Evolutionary conservation across 2,329 filamentous ascomycete species (phyloP).

Genomic region (Clarireedia sp.): DNA sequence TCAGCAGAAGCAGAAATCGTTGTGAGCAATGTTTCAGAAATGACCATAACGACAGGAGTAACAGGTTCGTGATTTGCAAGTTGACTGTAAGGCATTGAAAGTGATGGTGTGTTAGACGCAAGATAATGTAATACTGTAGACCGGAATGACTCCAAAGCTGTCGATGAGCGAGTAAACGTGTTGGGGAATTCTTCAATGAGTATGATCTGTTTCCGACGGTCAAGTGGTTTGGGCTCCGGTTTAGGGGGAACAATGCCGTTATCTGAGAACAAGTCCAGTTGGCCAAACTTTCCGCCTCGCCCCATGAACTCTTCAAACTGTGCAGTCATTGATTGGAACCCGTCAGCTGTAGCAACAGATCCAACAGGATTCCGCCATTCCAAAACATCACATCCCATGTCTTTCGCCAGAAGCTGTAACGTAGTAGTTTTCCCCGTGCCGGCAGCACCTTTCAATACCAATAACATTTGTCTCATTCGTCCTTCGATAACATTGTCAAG

Average conservation of each 20-base stretch:
- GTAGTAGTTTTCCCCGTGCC: conserved; percentile 93
- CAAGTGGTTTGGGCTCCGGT: conserved; percentile 25
- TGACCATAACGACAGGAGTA: conserved; percentile 75
- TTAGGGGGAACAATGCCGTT: conserved; percentile 24
- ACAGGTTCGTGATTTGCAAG: conserved; percentile 35
- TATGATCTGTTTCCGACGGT: conserved; percentile 47
- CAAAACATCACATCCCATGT: conserved; percentile 68
- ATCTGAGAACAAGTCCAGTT: conserved; percentile 44
- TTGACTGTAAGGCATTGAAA: conserved; percentile 37
- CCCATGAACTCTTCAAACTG: conserved; percentile 92
- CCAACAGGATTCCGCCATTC: conserved; percentile 85
- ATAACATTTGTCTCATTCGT: conserved; percentile 57
- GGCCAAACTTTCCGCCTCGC: conserved; percentile 71
- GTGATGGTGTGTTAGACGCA: conserved; percentile 54
- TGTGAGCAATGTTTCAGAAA: conserved; percentile 84
- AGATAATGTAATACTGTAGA: conserved; percentile 68
- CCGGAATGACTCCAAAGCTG: conserved; percentile 62
- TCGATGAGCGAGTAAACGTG: conserved; percentile 59
- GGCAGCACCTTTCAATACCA: conserved; percentile 83
- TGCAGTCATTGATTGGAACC: conserved; percentile 60
- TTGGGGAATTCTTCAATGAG: conserved; percentile 79
- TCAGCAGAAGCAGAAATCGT: conserved; percentile 79
- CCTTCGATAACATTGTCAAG: conserved; percentile 66
- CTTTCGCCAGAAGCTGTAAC: conserved; percentile 65
- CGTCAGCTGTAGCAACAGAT: conserved; percentile 47